A percentile compares a stretch with the other conserved stretches of the same genome.
Evolutionary conservation across 345 rosid genomes (phyloP).

Genomic region (Brassica cretica): DNA sequence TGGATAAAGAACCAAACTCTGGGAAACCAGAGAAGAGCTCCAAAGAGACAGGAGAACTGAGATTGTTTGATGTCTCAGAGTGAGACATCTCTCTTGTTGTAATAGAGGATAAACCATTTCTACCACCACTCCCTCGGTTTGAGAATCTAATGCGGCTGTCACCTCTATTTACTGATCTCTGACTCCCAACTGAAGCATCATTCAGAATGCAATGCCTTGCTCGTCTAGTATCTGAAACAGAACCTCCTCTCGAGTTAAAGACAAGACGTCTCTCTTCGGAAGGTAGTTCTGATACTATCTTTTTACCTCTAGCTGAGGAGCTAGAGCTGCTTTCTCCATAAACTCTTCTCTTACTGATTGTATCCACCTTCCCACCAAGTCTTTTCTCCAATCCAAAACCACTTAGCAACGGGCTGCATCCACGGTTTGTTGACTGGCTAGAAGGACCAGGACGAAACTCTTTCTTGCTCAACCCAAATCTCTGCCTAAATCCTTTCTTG

Average conservation of each 20-base stretch:
- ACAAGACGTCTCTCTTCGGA: conserved; percentile 44
- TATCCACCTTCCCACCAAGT: conserved; percentile 45
- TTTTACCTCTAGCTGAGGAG: conserved; percentile 53
- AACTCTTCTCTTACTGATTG: conserved; percentile 48
- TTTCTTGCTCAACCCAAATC: conserved; percentile 47
- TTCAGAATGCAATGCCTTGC: conserved; percentile 48
- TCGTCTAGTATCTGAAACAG: conserved; percentile 61
- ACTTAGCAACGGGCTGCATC: conserved; percentile 55
- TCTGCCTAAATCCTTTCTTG: conserved; percentile 47
- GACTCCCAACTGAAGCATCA: conserved; percentile 55
- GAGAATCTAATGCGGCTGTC: conserved; percentile 44
- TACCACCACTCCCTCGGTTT: conserved; percentile 45
- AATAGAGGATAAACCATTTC: conserved; percentile 39
- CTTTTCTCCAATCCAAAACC: conserved; percentile 56
- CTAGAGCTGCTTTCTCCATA: conserved; percentile 69
- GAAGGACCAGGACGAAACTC: conserved; percentile 49
- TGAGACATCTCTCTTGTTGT: conserved; percentile 47
- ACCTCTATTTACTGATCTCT: conserved; percentile 46
- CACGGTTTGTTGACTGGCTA: conserved; percentile 41
- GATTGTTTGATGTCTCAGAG: conserved; percentile 46
- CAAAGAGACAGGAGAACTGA: conserved; percentile 51
- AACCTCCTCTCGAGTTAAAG: conserved; percentile 50
- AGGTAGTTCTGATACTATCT: conserved; percentile 47
- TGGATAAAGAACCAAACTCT: conserved; percentile 48
- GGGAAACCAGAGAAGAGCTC: conserved; percentile 57